Percentiles rank a stretch among this genome's conserved stretches.
phyloP scores from a whole-genome alignment of 2,329 filamentous ascomycete genomes.

The Cladophialophora psammophila region DNA sequence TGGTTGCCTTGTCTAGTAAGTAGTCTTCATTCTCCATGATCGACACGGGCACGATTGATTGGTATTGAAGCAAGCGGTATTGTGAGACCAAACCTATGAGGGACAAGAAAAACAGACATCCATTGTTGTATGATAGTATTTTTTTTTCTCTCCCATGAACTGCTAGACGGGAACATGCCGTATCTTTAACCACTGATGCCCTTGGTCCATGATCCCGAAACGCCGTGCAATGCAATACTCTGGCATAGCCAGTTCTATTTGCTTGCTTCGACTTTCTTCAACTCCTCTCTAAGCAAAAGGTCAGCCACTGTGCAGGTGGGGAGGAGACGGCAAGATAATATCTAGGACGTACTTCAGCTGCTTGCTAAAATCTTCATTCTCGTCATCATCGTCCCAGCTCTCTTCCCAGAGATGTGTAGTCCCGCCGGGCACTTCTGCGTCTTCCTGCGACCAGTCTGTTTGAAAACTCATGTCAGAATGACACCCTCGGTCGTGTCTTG shows the following conservation, averaged over 20 bases:
- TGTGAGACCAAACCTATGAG: conserved; percentile 30
- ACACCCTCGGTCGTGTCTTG: neutral
- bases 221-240: conserved; percentile 30
- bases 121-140: conserved; percentile 31
- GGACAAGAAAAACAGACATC: conserved; percentile 11
- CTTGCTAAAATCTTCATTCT: conserved; percentile 92
- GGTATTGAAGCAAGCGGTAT: conserved; percentile 23
- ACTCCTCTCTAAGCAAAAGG: conserved; percentile 66
- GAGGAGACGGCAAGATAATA: neutral
- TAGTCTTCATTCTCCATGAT: conserved; percentile 46
- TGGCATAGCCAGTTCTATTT: conserved; percentile 42
- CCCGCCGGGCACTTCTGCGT: conserved; percentile 70
- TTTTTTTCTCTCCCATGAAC: conserved; percentile 21
- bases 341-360: conserved; percentile 80
- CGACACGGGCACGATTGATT: conserved; percentile 20
- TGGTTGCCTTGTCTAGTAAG: conserved; percentile 84
- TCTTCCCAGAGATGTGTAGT: conserved; percentile 94
- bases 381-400: conserved; percentile 99
- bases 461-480: neutral
- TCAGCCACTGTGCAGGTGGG: conserved; percentile 8
- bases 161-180: conserved; percentile 25
- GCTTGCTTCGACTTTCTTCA: conserved; percentile 85
- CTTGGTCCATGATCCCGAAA: conserved; percentile 21
- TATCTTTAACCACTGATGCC: conserved; percentile 22
- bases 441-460: conserved; percentile 89